Evolutionary conservation across 371 early-diverging fungal genomes (phyloP).

Genomic region (Circinella minor): DNA sequence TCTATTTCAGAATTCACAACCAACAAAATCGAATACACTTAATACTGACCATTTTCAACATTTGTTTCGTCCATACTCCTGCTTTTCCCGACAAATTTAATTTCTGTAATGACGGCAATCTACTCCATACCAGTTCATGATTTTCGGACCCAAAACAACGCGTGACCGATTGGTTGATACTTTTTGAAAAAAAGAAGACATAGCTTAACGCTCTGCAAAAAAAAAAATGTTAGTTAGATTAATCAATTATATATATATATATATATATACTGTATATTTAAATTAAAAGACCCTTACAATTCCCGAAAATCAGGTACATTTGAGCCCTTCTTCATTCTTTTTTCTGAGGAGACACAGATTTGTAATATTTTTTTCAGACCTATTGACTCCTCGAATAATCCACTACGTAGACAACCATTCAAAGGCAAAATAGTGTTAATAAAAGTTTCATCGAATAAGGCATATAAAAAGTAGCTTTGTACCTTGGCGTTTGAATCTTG

Average conservation of each 20-base stretch:
- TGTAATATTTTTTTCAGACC: neutral
- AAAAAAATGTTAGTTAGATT: neutral
- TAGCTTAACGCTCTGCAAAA: neutral
- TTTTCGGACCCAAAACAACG: neutral
- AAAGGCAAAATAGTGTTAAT: neutral
- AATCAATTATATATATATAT: too few species aligned
- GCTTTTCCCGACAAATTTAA: neutral
- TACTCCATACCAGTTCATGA: neutral
- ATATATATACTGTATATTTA: too few species aligned
- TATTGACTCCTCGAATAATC: neutral
- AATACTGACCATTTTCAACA: conserved; percentile 5
- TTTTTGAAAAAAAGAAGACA: neutral
- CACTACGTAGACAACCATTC: conserved; percentile 3
- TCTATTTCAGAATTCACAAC: neutral
- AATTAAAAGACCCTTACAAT: neutral
- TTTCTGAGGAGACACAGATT: neutral
- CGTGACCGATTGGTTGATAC: neutral
- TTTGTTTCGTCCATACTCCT: neutral
- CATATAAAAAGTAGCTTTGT: neutral
- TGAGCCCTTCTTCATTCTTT: neutral
- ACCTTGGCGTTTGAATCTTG: neutral
- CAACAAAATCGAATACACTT: neutral
- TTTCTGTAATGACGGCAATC: neutral
- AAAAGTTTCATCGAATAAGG: neutral
- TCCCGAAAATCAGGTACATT: neutral